phyloP scores from a whole-genome alignment of 805 yeast species.

The Clavispora asparagi region DNA sequence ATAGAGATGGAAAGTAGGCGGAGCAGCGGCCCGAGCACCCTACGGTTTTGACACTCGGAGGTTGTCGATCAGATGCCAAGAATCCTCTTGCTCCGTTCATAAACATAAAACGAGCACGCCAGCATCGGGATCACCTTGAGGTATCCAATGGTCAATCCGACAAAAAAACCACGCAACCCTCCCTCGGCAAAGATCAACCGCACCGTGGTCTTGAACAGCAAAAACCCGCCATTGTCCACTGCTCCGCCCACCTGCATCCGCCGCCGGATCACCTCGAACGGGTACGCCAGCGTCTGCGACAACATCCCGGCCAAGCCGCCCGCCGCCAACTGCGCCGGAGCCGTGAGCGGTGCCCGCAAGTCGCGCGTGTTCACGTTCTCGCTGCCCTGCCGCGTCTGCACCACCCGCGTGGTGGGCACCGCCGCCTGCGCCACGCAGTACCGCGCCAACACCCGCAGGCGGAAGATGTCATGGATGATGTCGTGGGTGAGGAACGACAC shows the following conservation, averaged over 20 bases:
- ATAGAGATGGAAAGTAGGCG: no score
- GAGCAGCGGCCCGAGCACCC: no score
- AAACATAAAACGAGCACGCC: slow-evolving; percentile 92
- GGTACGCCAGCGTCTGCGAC: slow-evolving; percentile 95
- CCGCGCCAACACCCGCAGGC: slow-evolving; percentile 51
- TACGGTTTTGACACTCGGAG: no score
- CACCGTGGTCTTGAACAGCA: slow-evolving; percentile 51
- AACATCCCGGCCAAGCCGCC: slow-evolving; percentile 96
- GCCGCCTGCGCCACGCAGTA: slow-evolving; percentile 39
- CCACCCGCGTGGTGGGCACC: slow-evolving; percentile 10
- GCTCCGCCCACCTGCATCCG: slow-evolving; percentile 95
- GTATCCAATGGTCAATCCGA: slow-evolving; percentile 93
- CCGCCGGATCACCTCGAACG: slow-evolving; percentile 90
- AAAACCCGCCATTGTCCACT: slow-evolving; percentile 52
- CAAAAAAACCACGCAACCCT: slow-evolving; percentile 85
- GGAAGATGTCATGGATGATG: slow-evolving; percentile 76
- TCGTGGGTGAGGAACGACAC: slow-evolving; percentile 96
- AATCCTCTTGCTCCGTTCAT: slow-evolving; percentile 73
- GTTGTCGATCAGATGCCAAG: slow-evolving; percentile 70
- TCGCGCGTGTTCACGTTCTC: slow-evolving; percentile 26
- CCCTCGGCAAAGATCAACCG: slow-evolving; percentile 59
- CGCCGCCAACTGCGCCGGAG: slow-evolving; percentile 90
- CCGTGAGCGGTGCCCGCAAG: slow-evolving; percentile 62
- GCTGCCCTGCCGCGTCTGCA: slow-evolving; percentile 11
- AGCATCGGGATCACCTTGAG: slow-evolving; percentile 95